Evolutionary conservation across 129 eudicot genomes (phyloP).

Genomic region (Flaveria robusta): DNA sequence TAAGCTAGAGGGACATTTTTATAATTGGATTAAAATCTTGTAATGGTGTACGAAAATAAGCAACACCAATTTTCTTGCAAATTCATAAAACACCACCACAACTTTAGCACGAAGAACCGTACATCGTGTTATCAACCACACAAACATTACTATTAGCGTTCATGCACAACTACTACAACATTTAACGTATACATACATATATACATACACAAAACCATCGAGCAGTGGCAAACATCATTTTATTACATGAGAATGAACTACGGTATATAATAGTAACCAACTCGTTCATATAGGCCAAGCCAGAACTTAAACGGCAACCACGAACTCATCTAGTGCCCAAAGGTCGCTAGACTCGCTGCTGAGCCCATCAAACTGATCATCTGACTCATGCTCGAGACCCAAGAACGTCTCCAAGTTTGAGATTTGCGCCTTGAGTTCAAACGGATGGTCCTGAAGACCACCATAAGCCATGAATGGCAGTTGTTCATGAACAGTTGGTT

Average conservation of each 20-base stretch:
- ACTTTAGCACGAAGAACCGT: not conserved
- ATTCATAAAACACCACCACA: slow-evolving; percentile 10
- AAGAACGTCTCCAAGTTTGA: slow-evolving; percentile 37
- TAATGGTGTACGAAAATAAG: too few relatives aligned
- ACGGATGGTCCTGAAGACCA: not conserved
- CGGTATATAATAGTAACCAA: slow-evolving; percentile 9
- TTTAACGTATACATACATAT: not conserved
- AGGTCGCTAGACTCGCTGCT: slow-evolving; percentile 20
- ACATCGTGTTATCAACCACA: slow-evolving; percentile 5
- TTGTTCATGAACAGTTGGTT: not conserved
- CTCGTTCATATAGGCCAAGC: not conserved
- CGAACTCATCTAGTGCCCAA: slow-evolving; percentile 36
- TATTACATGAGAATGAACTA: not conserved
- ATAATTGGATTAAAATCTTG: too few relatives aligned
- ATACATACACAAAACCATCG: not conserved
- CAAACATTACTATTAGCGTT: slow-evolving; percentile 10
- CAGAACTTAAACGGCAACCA: not conserved
- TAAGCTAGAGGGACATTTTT: too few relatives aligned
- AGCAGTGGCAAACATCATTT: not conserved
- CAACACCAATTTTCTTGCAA: too few relatives aligned
- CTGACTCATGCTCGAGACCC: slow-evolving; percentile 38
- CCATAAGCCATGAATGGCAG: not conserved
- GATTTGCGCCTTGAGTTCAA: slow-evolving; percentile 29
- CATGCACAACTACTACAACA: slow-evolving; percentile 21
- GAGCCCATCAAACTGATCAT: slow-evolving; percentile 16